phyloP scores from a whole-genome alignment of 352 stramenopile genomes.

The Phytophthora foliorum region DNA sequence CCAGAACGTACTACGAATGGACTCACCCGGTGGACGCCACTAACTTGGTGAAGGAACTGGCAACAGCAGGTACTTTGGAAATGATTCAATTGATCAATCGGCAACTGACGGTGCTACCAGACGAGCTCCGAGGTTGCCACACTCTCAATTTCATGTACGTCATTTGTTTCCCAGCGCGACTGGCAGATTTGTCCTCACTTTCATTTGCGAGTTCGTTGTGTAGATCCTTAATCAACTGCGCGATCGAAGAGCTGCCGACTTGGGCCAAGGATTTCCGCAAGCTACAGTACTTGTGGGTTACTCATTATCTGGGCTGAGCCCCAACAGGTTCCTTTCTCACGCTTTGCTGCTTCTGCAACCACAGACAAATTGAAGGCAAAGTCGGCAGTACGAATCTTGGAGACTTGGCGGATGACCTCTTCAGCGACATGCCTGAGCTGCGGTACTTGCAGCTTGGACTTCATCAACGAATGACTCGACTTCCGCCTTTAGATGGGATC shows the following conservation, averaged over 20 bases:
- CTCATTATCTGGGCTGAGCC: neutral
- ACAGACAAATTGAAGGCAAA: constrained; percentile 57
- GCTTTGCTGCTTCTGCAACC: neutral
- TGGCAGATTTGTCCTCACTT: neutral
- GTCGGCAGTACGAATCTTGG: constrained; percentile 28
- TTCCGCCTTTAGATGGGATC: constrained; percentile 43
- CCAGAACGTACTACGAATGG: constrained; percentile 50
- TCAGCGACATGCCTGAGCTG: constrained; percentile 41
- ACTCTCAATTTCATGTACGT: constrained; percentile 53
- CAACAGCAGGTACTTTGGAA: constrained; percentile 34
- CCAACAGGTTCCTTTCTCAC: neutral
- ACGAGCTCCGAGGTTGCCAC: constrained; percentile 38
- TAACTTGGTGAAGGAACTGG: constrained; percentile 26
- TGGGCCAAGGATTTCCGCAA: constrained; percentile 46
- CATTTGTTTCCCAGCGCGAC: neutral
- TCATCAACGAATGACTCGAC: constrained; percentile 30
- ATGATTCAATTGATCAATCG: constrained; percentile 51
- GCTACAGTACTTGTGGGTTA: constrained; percentile 51
- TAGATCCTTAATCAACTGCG: constrained; percentile 47
- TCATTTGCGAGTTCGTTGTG: neutral
- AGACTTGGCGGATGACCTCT: constrained; percentile 35
- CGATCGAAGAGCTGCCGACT: constrained; percentile 28
- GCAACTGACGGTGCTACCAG: constrained; percentile 27
- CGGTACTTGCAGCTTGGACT: constrained; percentile 48
- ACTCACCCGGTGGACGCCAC: constrained; percentile 39